Evolutionary conservation across 108 stramenopile genomes (phyloP), one percentile per base, ranked within the genome.

Genomic region (Nannochloropsis oceanica): DNA sequence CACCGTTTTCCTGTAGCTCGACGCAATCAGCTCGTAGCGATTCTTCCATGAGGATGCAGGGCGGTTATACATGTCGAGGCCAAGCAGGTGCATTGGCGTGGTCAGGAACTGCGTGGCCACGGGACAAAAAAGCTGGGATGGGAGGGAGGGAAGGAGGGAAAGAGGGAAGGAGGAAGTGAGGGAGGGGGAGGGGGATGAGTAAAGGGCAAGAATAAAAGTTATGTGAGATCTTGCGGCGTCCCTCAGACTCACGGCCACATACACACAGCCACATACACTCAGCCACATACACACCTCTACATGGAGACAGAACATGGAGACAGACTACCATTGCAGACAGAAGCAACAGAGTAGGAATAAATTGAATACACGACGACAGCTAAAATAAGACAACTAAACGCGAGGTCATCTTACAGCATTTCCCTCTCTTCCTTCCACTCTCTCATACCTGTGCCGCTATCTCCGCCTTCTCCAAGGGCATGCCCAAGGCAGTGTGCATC

Each of bases 71-170:
- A 88, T 46, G 84, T 88, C 87, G 34, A 88, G 81, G 7, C 87
- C 87, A 2, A 88, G 44, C 83, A 88, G 44, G 87, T 88, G 87
- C 42, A 88, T 25, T 43, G 87, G 87, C 18, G 87, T 88, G 42
- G 80, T 80, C 42, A 88, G 84, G 22, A 88, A 42, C 84, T 88
- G 87, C n/a, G 84, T 50, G 12, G 84, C 80, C 12, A 80, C 80
- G 9, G 87, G 87, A 44, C 83, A 84, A 44, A 84, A 44, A 11
- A 88, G 80, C 84, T 88, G 85, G 25, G 26, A 79, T 11, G 11
- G 13, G 84, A 79, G 42, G 22, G 25, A 9, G 27, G 25, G 25
- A 14, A 22, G 81, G 25, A 73, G 59, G 59, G 18, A 73, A 10
- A 10, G n/a, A 73, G 34, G 34, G 34, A 34, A 5, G 34, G 34